phyloP scores from a whole-genome alignment of 371 early-diverging fungal genomes.

The Syncephalastrum monosporum region DNA sequence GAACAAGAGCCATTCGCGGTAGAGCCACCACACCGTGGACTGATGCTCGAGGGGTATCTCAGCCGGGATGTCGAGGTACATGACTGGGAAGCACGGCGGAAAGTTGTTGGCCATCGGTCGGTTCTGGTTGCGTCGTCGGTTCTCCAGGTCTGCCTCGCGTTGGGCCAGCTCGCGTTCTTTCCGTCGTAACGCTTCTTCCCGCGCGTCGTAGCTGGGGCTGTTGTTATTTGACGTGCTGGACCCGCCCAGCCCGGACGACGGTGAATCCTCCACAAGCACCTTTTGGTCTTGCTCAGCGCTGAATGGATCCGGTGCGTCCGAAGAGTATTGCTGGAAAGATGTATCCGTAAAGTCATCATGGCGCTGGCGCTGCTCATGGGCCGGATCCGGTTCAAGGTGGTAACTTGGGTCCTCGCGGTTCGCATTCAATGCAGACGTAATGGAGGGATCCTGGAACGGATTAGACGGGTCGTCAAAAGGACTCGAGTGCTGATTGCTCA shows the following conservation, averaged over 20 bases:
- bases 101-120: conserved; percentile 72
- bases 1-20: conserved; percentile 77
- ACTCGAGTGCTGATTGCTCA: conserved; percentile 19
- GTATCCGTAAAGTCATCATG: conserved; percentile 32
- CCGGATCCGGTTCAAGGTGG: conserved; percentile 16
- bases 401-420: conserved; percentile 26
- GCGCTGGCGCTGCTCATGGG: conserved; percentile 16
- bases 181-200: conserved; percentile 64
- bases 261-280: background rate
- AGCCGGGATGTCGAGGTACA: conserved; percentile 74
- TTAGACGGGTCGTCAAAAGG: conserved; percentile 60
- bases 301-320: conserved; percentile 35
- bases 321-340: conserved; percentile 38
- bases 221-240: conserved; percentile 9
- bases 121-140: conserved; percentile 40
- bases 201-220: conserved; percentile 5
- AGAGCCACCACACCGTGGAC: conserved; percentile 64
- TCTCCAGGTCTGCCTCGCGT: conserved; percentile 61
- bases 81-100: conserved; percentile 81
- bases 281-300: conserved; percentile 13
- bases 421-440: conserved; percentile 50
- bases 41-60: conserved; percentile 76
- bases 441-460: conserved; percentile 66
- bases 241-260: background rate
- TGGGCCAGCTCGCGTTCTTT: conserved; percentile 68